Base-by-base conservation (phyloP, 495 filamentous ascomycete genomes). In the Trypethelium eluteriae region DNA sequence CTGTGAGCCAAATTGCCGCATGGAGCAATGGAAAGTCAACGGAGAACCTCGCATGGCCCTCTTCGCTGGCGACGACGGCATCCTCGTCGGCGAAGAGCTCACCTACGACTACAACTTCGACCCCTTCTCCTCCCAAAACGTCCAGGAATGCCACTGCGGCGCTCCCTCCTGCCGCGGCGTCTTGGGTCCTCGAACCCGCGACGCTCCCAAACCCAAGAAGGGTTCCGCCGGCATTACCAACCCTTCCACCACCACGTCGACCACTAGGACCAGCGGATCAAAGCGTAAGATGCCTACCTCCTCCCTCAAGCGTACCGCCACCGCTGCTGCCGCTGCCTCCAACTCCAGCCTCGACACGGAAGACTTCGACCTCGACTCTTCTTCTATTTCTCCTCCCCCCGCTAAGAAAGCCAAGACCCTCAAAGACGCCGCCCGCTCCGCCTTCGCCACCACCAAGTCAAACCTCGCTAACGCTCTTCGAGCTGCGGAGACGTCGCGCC, bases 31-130 rank as follows among this genome's bases (percentile, higher is more conserved):
- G 92, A 93, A 91, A 62, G 94, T 98, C n/a, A 86, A 86, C 39
- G 91, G 91, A 18, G 92, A 95, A 71, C 95, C 94, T 56, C 88
- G 94, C 62, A 98, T 98, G 93, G 94, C 93, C 34, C 84, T 98
- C 1, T 98, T 98, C 75, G 95, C 94, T 38, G 93, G 93, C 10
- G 90, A 96, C 68, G 79, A 81, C 10, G 91, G 89, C 2, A 90
- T 98, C 74, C 89, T 88, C 82, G 96, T 92, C 35, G 94, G 94
- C 46, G 91, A 97, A 62, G 94, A 98, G 74, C 79, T 98, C 67
- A 98, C 92, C n/a, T 98, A 98, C 76, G 94, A 98, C 81, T 98
- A 98, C 82, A 98, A 98, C 76, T 98, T 98, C 74, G 89, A 96
- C 66, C 78, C 77, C 18, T 81, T 77, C 66, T 77, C 76, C 10